A percentile compares a stretch with the other conserved stretches of the same genome.
phyloP scores from a whole-genome alignment of 352 stramenopile genomes.

The Pythium scleroteichum region DNA sequence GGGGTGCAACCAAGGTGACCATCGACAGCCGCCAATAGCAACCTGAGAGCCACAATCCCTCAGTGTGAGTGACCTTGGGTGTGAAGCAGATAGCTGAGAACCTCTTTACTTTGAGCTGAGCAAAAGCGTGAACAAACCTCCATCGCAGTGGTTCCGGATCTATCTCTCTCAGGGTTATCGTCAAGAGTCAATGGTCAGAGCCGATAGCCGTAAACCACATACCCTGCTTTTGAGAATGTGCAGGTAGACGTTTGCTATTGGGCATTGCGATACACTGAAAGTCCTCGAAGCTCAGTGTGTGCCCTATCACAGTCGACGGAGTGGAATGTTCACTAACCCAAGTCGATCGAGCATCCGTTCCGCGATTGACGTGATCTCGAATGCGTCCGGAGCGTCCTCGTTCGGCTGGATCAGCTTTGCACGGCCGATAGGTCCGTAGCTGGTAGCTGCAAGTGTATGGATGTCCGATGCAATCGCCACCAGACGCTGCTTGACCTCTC shows the following conservation, averaged over 20 bases:
- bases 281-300: no score
- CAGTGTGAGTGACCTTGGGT: not conserved
- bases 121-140: slow-evolving; percentile 44
- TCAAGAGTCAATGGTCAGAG: not conserved
- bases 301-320: not conserved
- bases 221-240: slow-evolving; percentile 63
- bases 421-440: slow-evolving; percentile 45
- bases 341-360: slow-evolving; percentile 42
- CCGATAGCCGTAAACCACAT: not conserved
- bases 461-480: slow-evolving; percentile 32
- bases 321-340: slow-evolving; percentile 29
- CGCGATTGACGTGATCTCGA: slow-evolving; percentile 46
- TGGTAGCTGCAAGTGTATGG: slow-evolving; percentile 32
- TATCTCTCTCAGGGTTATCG: slow-evolving; percentile 5
- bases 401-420: slow-evolving; percentile 55
- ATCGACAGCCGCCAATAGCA: slow-evolving; percentile 12
- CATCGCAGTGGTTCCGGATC: slow-evolving; percentile 41
- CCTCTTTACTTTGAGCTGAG: slow-evolving; percentile 31
- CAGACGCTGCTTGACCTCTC: slow-evolving; percentile 38
- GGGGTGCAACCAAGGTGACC: slow-evolving; percentile 3
- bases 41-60: not conserved
- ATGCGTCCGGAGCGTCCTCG: slow-evolving; percentile 34
- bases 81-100: not conserved
- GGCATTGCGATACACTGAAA: slow-evolving; percentile 30
- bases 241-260: slow-evolving; percentile 53